Base-by-base conservation (phyloP, 169 alveolate genomes). In the Plasmodium yoelii region DNA sequence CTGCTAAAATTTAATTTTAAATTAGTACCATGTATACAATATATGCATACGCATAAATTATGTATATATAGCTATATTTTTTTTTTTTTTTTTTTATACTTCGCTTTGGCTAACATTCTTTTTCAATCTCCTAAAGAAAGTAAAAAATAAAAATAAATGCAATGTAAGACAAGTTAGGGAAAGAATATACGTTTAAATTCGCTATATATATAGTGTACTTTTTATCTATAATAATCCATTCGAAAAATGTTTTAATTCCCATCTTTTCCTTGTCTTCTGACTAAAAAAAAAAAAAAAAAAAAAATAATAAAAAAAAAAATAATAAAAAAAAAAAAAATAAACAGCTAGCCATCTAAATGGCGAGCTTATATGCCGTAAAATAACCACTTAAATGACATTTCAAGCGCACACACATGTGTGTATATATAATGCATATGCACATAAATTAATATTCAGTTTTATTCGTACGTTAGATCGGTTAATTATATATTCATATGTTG, bases 401-500 rank as follows among this genome's bases (percentile, higher is more conserved):
- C 5, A 34, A 8, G 75, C 22, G 13, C 47, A 69, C 15, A 69
- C 34, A 49, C n/a, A 61, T 73, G 8, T 3, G 28, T 59, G 18
- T 5, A 44, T 6, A 26, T 56, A 57, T 19, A 57, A 44, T 19
- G 28, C 55, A 39, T 24, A 28, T 42, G 47, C 19, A 39, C 68
- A 24, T 15, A 2, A 34, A 44, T 51, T 10, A 12, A n/a, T 28
- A 59, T 59, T 2, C 28, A 7, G 10, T 28, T 9, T 28, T 10
- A 9, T 53, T 63, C 73, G 59, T 77, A 77, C 90, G 18, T 70
- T 57, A 12, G 88, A 88, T 51, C 87, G 88, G 88, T 74, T 88
- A 22, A 88, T 77, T 64, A 87, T 88, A 53, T 93, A 93, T 53
- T 93, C 95, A 34, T 90, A 93, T 1, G 95, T 93, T n/a, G 95